phyloP scores from a whole-genome alignment of 306 rosid species.

The Cucurbita moschata region DNA sequence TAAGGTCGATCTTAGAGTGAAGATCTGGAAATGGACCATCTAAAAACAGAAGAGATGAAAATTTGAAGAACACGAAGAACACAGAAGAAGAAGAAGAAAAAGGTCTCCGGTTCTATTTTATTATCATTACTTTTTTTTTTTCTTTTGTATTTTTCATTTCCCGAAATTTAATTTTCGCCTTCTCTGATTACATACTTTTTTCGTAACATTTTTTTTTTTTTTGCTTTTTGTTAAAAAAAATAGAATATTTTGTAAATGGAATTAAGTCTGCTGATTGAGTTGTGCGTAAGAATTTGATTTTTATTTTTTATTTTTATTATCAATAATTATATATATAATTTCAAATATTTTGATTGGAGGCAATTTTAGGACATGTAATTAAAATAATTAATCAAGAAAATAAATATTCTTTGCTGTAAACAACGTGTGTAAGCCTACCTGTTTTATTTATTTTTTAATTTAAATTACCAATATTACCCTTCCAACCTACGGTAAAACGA shows the following conservation, averaged over 20 bases:
- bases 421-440: not conserved
- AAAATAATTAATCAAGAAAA: not conserved
- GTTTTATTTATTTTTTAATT: not conserved
- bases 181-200: not conserved
- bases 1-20: conserved; percentile 46
- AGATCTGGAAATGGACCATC: conserved; percentile 98
- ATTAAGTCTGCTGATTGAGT: not conserved
- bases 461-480: too few relatives aligned
- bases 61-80: not conserved
- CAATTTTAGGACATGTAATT: not conserved
- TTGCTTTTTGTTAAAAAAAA: not conserved
- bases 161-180: not conserved
- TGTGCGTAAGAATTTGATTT: not conserved
- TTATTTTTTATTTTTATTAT: not conserved
- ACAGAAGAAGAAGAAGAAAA: not conserved
- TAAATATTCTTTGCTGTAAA: not conserved
- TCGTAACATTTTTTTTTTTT: not conserved
- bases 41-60: not conserved
- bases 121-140: not conserved
- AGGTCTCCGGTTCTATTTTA: not conserved
- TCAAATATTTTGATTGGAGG: not conserved
- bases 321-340: not conserved
- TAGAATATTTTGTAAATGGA: conserved; percentile 8
- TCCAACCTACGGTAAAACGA: too few relatives aligned
- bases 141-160: not conserved